A percentile compares a stretch with the other conserved stretches of the same genome.
Conservation (phyloP, 768 basidiomycete species). For the Amanita brunnescens region DNA sequence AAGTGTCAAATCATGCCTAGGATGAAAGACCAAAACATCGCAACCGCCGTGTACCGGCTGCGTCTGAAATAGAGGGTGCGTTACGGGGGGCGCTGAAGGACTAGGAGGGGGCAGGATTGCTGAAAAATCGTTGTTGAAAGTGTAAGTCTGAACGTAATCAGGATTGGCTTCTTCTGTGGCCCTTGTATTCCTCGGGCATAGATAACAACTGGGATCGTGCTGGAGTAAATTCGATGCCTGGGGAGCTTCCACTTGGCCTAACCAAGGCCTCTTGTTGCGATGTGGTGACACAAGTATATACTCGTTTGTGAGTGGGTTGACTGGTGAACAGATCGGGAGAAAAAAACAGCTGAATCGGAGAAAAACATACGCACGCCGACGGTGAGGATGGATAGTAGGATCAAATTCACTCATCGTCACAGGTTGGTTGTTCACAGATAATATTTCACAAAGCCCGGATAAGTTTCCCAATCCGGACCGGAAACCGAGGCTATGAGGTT, state of each 20-base stretch:
- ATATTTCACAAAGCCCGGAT: too few relatives aligned
- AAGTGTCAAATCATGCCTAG: slow-evolving; percentile 78
- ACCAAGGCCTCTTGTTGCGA: slow-evolving; percentile 86
- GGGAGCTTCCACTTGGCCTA: slow-evolving; percentile 72
- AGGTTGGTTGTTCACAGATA: too few relatives aligned
- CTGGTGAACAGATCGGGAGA: slow-evolving; percentile 25
- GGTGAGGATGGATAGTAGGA: slow-evolving; percentile 56
- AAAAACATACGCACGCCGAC: slow-evolving; percentile 44
- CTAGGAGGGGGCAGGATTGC: slow-evolving; percentile 60
- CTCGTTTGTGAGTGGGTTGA: slow-evolving; percentile 72
- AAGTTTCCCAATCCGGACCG: too few relatives aligned
- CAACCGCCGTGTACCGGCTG: slow-evolving; percentile 77
- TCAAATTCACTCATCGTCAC: slow-evolving; percentile 36
- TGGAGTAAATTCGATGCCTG: slow-evolving; percentile 42
- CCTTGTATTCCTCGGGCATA: slow-evolving; percentile 80
- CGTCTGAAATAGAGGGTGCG: slow-evolving; percentile 53
- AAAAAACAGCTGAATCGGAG: neutral
- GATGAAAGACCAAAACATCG: slow-evolving; percentile 83
- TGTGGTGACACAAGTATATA: slow-evolving; percentile 84
- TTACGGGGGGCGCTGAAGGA: slow-evolving; percentile 39
- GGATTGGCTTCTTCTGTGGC: slow-evolving; percentile 65
- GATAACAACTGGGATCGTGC: slow-evolving; percentile 71
- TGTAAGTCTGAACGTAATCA: slow-evolving; percentile 53
- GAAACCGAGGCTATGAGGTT: neutral
- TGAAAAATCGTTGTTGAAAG: slow-evolving; percentile 80